Evolutionary conservation across 352 stramenopile species (phyloP).

Genomic region (Pythium sp.): DNA sequence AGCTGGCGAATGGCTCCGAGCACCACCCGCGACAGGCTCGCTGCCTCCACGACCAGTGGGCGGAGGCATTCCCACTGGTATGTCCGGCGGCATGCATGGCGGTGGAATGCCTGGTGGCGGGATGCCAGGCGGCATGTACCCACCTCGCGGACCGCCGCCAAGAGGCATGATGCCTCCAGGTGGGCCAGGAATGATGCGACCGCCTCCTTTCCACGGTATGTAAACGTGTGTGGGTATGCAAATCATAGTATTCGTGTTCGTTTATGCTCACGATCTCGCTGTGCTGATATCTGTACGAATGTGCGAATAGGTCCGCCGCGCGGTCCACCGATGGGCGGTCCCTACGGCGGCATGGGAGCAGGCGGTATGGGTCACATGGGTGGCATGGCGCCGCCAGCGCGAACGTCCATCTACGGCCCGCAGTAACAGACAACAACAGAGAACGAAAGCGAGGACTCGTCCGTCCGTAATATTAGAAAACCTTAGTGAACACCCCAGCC

Average conservation of each 20-base stretch:
- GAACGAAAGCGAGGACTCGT: background rate
- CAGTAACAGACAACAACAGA: constrained; percentile 23
- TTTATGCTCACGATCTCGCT: background rate
- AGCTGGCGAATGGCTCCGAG: constrained; percentile 78
- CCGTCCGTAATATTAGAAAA: constrained; percentile 11
- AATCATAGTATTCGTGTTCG: background rate
- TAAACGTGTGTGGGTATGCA: background rate
- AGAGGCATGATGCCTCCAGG: constrained; percentile 70
- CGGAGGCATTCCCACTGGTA: constrained; percentile 14
- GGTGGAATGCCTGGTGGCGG: constrained; percentile 14
- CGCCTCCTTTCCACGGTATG: constrained; percentile 61
- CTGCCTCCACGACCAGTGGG: constrained; percentile 42
- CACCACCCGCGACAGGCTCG: constrained; percentile 30
- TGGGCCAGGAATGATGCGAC: constrained; percentile 56
- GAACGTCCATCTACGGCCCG: constrained; percentile 73
- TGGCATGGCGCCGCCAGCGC: constrained; percentile 38
- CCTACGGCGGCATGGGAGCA: constrained; percentile 26
- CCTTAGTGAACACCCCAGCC: background rate
- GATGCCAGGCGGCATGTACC: constrained; percentile 53
- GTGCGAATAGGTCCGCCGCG: constrained; percentile 40
- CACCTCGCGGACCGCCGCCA: constrained; percentile 60
- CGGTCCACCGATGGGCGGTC: constrained; percentile 26
- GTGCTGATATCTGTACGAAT: background rate
- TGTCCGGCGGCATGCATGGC: constrained; percentile 1
- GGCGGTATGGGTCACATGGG: constrained; percentile 34